A percentile compares a stretch with the other conserved stretches of the same genome.
phyloP scores from a whole-genome alignment of 202 grass and related monocot genomes.

The Sporobolus alterniflorus region DNA sequence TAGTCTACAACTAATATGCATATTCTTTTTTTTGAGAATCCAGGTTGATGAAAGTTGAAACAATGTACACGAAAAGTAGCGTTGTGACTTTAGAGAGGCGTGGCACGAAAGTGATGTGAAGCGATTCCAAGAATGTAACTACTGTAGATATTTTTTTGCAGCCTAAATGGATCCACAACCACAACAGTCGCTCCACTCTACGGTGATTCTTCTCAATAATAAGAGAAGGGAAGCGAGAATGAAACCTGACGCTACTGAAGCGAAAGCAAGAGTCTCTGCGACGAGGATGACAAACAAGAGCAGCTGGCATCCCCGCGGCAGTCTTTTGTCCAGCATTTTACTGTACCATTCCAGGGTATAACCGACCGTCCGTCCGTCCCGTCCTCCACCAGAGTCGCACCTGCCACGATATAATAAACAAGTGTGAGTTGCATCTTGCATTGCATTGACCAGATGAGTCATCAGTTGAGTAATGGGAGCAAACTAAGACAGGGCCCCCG shows the following conservation, averaged over 20 bases:
- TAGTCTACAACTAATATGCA: background rate
- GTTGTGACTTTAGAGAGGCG: background rate
- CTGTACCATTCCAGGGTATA: background rate
- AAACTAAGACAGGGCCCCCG: background rate
- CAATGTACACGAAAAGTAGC: background rate
- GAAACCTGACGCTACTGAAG: conserved; percentile 5
- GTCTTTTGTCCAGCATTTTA: conserved; percentile 52
- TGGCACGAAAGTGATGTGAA: conserved; percentile 19
- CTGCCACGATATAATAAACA: background rate
- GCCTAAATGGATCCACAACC: background rate
- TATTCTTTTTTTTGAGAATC: background rate
- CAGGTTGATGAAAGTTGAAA: background rate
- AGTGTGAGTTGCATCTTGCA: background rate
- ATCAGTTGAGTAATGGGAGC: background rate
- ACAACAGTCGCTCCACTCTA: background rate
- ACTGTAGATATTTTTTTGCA: conserved; percentile 29
- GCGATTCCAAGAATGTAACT: background rate
- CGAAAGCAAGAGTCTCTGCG: background rate
- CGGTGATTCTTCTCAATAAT: conserved; percentile 26
- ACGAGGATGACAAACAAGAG: conserved; percentile 43
- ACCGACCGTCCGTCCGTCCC: too few relatives aligned
- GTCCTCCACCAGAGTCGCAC: background rate
- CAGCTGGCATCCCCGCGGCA: conserved; percentile 47
- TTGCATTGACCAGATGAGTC: background rate
- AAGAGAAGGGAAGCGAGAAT: conserved; percentile 15